A percentile compares a stretch with the other conserved stretches of the same genome.
Evolutionary conservation across 352 stramenopile species (phyloP).

Genomic region (Globisporangium carolinianum): DNA sequence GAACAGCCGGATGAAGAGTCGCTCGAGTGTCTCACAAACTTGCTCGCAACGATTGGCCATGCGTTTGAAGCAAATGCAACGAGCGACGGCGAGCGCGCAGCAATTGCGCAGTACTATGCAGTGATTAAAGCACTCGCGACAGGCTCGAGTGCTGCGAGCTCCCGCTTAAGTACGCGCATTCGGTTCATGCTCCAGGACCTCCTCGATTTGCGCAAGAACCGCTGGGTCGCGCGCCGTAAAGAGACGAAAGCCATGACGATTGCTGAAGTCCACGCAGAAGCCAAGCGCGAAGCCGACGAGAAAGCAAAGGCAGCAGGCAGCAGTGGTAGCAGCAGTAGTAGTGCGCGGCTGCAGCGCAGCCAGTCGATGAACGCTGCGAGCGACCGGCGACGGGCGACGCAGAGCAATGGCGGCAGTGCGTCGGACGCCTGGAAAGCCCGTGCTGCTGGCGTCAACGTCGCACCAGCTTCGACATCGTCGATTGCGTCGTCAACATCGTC

Average conservation of each 20-base stretch:
- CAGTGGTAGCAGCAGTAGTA: conserved; percentile 17
- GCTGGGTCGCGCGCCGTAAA: conserved; percentile 67
- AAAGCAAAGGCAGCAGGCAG: conserved; percentile 38
- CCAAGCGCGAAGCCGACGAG: conserved; percentile 57
- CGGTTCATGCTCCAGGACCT: conserved; percentile 84
- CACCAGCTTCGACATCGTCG: conserved; percentile 6
- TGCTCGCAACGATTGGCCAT: conserved; percentile 91
- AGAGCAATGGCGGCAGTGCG: conserved; percentile 24
- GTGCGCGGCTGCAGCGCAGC: conserved; percentile 46
- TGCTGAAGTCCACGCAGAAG: conserved; percentile 69
- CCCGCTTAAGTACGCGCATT: conserved; percentile 67
- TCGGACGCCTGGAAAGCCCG: conserved; percentile 63
- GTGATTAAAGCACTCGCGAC: conserved; percentile 49
- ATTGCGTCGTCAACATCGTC: no score
- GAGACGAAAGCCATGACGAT: conserved; percentile 84
- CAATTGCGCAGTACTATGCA: conserved; percentile 66
- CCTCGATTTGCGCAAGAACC: conserved; percentile 69
- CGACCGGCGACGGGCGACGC: conserved; percentile 32
- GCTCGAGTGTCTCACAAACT: conserved; percentile 93
- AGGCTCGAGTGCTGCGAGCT: conserved; percentile 11
- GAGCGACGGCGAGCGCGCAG: conserved; percentile 42
- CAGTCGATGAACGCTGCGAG: conserved; percentile 46
- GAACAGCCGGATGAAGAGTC: conserved; percentile 90
- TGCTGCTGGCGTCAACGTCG: conserved; percentile 8
- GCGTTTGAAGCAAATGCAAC: conserved; percentile 67